Evolutionary conservation across 345 rosid genomes (phyloP).

Genomic region (Citrus glauca): DNA sequence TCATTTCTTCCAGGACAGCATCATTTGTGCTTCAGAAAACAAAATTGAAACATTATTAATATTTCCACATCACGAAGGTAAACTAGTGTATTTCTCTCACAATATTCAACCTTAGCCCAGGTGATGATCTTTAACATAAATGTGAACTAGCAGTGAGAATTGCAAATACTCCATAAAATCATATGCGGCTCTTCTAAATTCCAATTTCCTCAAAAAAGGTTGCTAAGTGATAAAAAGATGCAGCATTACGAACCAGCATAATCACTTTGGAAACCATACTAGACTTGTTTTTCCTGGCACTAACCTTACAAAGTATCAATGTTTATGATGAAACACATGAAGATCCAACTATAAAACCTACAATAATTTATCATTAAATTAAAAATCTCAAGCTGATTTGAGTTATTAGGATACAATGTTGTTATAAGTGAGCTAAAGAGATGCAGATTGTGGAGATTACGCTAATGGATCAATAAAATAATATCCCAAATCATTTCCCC

Average conservation of each 20-base stretch:
- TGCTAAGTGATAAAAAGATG: no score
- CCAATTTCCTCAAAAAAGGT: neutral
- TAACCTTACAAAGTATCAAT: neutral
- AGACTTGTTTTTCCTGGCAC: neutral
- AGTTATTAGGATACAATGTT: neutral
- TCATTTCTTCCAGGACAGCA: constrained; percentile 83
- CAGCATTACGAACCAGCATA: neutral
- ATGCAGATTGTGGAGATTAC: neutral
- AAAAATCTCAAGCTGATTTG: neutral
- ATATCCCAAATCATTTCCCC: neutral
- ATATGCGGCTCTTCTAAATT: neutral
- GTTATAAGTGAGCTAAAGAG: neutral
- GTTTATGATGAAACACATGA: neutral
- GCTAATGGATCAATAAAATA: no score
- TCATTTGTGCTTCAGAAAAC: constrained; percentile 73
- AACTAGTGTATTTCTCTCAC: neutral
- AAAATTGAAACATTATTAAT: neutral
- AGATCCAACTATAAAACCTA: neutral
- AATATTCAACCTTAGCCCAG: neutral
- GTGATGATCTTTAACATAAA: neutral
- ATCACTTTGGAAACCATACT: neutral
- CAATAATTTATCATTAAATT: neutral
- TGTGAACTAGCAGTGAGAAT: neutral
- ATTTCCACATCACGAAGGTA: neutral
- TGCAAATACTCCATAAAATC: neutral